Conservation (phyloP, 768 basidiomycete species). For the Leucocoprinus sp. region DNA sequence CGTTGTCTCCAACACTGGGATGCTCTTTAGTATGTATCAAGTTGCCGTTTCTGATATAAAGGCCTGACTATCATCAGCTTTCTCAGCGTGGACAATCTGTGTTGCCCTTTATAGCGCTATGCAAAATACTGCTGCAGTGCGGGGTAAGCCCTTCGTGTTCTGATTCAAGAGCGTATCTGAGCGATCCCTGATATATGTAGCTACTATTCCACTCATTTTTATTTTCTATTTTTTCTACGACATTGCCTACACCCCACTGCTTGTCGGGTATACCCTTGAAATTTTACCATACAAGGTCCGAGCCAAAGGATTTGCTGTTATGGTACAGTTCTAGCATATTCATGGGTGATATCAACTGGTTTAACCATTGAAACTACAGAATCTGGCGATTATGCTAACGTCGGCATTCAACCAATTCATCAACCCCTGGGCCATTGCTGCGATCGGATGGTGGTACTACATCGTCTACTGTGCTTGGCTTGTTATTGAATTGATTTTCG, state of each 20-base stretch:
- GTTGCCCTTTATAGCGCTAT: constrained; percentile 36
- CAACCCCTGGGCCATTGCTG: constrained; percentile 65
- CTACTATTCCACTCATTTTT: constrained; percentile 63
- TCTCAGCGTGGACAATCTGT: constrained; percentile 48
- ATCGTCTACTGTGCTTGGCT: constrained; percentile 61
- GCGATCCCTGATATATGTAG: constrained; percentile 18
- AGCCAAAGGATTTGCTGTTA: constrained; percentile 71
- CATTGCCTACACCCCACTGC: constrained; percentile 71
- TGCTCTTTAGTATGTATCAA: constrained; percentile 36
- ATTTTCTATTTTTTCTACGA: constrained; percentile 48
- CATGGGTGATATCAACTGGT: not conserved
- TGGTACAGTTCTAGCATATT: constrained; percentile 35
- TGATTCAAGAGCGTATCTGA: not conserved
- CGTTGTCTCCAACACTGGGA: constrained; percentile 50
- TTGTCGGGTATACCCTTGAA: constrained; percentile 57
- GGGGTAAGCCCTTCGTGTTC: constrained; percentile 18
- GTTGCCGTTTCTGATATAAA: too few species aligned
- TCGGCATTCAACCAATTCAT: constrained; percentile 76
- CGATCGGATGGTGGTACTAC: constrained; percentile 53
- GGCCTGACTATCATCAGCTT: constrained; percentile 25
- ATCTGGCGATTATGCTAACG: constrained; percentile 53
- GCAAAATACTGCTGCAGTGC: constrained; percentile 32
- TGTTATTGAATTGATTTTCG: constrained; percentile 49
- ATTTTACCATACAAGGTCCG: constrained; percentile 76
- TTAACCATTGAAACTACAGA: constrained; percentile 28